Evolutionary conservation across 75 land plant species (phyloP).

Genomic region (Cunninghamia lanceolata): DNA sequence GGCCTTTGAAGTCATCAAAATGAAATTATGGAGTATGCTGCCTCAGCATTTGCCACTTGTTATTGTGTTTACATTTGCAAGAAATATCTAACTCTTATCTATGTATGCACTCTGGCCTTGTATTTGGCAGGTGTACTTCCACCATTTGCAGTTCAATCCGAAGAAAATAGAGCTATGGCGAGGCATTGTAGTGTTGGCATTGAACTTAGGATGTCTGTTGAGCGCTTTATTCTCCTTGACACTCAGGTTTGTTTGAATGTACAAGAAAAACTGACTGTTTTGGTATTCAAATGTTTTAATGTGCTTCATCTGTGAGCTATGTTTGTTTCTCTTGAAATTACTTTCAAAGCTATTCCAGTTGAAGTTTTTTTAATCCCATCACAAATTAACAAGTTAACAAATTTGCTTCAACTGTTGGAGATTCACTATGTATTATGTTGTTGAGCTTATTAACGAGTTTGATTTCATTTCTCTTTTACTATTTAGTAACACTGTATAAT

Average conservation of each 20-base stretch:
- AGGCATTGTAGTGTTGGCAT: constrained; percentile 87
- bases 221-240: constrained; percentile 92
- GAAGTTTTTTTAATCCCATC: not conserved
- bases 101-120: not conserved
- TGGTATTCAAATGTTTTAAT: not conserved
- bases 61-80: not conserved
- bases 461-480: not conserved
- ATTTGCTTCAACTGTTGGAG: not conserved
- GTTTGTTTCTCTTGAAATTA: not conserved
- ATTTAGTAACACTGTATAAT: not conserved
- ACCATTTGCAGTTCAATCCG: constrained; percentile 80
- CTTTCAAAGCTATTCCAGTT: not conserved
- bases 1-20: not conserved
- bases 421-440: not conserved
- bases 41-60: not conserved
- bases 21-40: not conserved
- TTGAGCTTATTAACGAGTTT: not conserved
- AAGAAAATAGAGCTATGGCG: constrained; percentile 78
- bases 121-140: constrained; percentile 79
- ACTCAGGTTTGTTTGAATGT: constrained; percentile 61
- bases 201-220: constrained; percentile 80
- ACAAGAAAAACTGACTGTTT: not conserved
- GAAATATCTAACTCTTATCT: constrained; percentile 3
- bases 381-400: not conserved
- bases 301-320: not conserved